Percentiles rank a stretch among this genome's conserved stretches.
Conservation (phyloP, 164 flowering plant species). For the Magnolia sinica region DNA sequence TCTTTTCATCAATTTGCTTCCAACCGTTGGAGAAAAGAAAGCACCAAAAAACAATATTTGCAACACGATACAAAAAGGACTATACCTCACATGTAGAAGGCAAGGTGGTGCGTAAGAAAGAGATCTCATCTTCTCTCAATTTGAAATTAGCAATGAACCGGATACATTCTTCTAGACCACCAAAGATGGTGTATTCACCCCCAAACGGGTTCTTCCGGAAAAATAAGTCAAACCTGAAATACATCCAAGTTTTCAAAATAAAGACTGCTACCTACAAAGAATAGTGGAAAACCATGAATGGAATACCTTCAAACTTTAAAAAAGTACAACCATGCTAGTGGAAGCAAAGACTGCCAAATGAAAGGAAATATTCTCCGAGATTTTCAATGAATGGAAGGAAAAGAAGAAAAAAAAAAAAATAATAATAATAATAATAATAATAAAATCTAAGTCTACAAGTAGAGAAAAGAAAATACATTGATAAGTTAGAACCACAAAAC, state of each 20-base stretch:
- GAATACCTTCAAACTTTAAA: background rate
- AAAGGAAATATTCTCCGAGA: background rate
- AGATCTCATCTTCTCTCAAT: constrained; percentile 71
- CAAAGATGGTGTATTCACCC: constrained; percentile 93
- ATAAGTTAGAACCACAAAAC: no score
- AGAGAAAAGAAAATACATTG: no score
- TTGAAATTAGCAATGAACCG: constrained; percentile 80
- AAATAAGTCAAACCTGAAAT: constrained; percentile 88
- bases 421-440: no score
- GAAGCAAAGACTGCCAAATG: background rate
- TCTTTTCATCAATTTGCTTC: background rate
- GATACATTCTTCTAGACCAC: constrained; percentile 93
- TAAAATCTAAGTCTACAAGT: no score
- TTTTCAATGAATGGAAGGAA: background rate
- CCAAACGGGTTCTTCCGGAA: constrained; percentile 96
- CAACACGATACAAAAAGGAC: background rate
- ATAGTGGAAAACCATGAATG: background rate
- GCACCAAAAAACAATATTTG: background rate
- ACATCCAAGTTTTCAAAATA: constrained; percentile 3
- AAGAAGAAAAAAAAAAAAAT: no score
- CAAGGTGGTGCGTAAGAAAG: constrained; percentile 54
- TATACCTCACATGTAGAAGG: constrained; percentile 81
- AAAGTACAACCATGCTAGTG: background rate
- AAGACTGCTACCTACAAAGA: background rate
- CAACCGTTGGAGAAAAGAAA: background rate